Evolutionary conservation across 2,329 filamentous ascomycete genomes (phyloP).

Genomic region (Daldinia sp.): DNA sequence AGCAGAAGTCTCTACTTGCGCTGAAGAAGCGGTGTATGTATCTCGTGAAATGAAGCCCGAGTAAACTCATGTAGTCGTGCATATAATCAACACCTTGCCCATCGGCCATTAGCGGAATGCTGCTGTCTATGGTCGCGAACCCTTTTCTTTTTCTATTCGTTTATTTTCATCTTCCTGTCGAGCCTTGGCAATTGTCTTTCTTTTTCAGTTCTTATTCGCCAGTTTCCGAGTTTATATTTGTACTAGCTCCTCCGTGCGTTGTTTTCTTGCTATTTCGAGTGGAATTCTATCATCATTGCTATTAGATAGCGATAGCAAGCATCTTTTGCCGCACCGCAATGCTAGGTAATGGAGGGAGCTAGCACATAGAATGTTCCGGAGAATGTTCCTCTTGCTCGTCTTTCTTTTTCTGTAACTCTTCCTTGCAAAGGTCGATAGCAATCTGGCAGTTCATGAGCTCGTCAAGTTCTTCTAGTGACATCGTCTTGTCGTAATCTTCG

Average conservation of each 20-base stretch:
- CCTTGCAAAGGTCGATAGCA: background rate
- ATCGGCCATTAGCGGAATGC: background rate
- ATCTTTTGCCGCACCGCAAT: background rate
- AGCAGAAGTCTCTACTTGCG: background rate
- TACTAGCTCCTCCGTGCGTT: background rate
- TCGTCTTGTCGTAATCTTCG: constrained; percentile 16
- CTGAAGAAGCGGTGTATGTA: background rate
- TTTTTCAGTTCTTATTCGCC: background rate
- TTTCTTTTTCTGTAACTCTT: background rate
- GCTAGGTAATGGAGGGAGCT: background rate
- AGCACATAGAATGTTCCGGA: background rate
- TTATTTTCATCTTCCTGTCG: background rate
- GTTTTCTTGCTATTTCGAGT: background rate
- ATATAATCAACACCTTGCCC: background rate
- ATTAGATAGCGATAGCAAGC: background rate
- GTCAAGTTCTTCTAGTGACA: constrained; percentile 24
- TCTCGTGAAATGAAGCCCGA: background rate
- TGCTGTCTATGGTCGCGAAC: background rate
- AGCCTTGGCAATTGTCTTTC: background rate
- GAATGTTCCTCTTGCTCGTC: background rate
- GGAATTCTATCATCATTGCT: background rate
- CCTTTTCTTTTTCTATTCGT: background rate
- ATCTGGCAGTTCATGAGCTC: constrained; percentile 41
- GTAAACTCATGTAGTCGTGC: background rate
- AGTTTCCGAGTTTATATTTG: background rate